Percentiles rank a stretch among this genome's conserved stretches.
phyloP scores from a whole-genome alignment of 176 grass and related monocot species.

The Oryza officinalis region DNA sequence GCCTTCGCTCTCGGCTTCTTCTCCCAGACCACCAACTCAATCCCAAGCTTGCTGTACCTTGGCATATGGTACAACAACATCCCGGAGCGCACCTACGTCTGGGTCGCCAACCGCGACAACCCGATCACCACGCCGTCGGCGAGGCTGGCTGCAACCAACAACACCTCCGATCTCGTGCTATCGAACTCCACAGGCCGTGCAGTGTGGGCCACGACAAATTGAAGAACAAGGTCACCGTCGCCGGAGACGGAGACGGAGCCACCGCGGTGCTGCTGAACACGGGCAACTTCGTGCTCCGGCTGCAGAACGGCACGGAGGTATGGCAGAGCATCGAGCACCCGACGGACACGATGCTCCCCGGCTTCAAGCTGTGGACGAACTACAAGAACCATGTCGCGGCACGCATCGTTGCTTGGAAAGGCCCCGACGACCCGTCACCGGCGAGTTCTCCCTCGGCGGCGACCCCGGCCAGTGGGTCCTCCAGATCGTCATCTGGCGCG shows the following conservation, averaged over 20 bases:
- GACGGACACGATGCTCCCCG: conserved; percentile 38
- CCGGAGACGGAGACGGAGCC: no score
- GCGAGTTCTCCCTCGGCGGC: not conserved
- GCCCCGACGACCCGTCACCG: not conserved
- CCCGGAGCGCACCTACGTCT: no score
- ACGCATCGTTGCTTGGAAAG: not conserved
- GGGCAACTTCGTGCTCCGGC: conserved; percentile 33
- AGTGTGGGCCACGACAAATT: conserved; percentile 35
- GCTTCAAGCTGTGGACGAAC: not conserved
- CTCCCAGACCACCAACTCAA: no score
- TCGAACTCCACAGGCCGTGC: not conserved
- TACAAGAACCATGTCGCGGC: not conserved
- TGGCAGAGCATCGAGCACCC: conserved; percentile 53
- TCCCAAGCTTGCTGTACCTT: no score
- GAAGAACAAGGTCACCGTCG: not conserved
- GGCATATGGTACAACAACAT: no score
- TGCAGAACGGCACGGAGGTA: not conserved
- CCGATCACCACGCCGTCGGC: no score
- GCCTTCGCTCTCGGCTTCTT: no score
- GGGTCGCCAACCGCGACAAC: no score
- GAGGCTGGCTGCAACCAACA: no score
- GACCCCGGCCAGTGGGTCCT: not conserved
- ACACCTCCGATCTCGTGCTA: no score
- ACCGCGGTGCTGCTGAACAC: conserved; percentile 6
- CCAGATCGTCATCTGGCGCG: conserved; percentile 24